Evolutionary conservation across 2,329 filamentous ascomycete genomes (phyloP), one percentile per base, ranked within the genome.

Genomic region (Colletotrichum simmondsii): DNA sequence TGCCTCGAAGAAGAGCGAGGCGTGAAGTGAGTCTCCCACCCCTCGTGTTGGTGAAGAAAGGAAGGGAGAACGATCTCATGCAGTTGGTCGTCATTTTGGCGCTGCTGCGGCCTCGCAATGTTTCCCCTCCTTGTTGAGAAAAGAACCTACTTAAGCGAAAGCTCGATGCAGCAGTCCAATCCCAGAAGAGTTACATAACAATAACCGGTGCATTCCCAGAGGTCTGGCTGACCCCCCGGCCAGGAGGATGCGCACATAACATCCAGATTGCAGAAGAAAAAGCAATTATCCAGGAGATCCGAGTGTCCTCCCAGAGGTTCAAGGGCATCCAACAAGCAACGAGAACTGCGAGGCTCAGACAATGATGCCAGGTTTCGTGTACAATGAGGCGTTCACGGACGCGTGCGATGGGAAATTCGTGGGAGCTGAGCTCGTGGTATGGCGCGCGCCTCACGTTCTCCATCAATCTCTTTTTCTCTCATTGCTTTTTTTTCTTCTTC

Each of bases 11-110:
- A 60, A 69, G 30, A 35, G 37, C 37, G 37, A 42, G 42, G 42
- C 19, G 42, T 49, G 42, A 49, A 19, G 16, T 22, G 42, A 22
- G 52, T 49, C 24, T 26, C 10, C 30, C 19, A 30, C n/a, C 35
- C 67, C 70, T 72, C 70, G 70, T 72, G 70, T 70, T 59, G 54
- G 28, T 72, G 70, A 70, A 72, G 70, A 72, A 72, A 66, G 32
- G 70, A 49, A 72, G 70, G 59, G 65, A 61, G 60, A 26, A 26
- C 11, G 10, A 32, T 35, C 68, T 63, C 30, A 62, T 63, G 58
- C 69, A 59, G 26, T 24, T 49, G 30, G 54, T 37, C 66, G 66
- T 70, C 70, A 61, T 72, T 37, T 54, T 54, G 42, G 35, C 49
- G 24, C 12, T 26, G 30, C 22, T 14, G n/a, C 37, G 46, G 26